These are phyloP conservation scores for Toxoplasma gondii DNA, from an alignment of 169 alveolate genomes.

Conservation along the genomic window DNA sequence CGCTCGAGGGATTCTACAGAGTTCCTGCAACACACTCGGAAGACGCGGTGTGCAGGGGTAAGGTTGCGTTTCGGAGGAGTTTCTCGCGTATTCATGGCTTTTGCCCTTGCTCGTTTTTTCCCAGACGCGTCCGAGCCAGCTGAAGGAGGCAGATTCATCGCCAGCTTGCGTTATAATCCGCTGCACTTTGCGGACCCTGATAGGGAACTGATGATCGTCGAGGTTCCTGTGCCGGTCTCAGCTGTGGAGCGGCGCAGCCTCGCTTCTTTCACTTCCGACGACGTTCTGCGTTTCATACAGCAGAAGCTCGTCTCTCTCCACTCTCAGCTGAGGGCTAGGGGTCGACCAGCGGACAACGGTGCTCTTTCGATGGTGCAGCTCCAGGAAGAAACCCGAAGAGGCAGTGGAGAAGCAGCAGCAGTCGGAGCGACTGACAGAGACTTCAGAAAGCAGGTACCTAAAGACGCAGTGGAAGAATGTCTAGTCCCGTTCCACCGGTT, in stretches of 20 bases:
- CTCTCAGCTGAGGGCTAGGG: neutral
- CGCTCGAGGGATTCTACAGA: too few species aligned
- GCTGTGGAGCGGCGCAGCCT: neutral
- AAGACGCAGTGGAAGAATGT: too few species aligned
- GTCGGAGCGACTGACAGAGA: neutral
- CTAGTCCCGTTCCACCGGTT: too few species aligned
- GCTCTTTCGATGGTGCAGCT: neutral
- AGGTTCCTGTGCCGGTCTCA: neutral
- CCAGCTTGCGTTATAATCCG: constrained; percentile 20
- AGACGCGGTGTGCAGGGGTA: too few species aligned
- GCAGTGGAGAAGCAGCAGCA: neutral
- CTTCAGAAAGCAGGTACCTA: too few species aligned
- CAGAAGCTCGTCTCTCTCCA: neutral
- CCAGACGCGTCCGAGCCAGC: too few species aligned
- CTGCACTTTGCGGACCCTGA: neutral
- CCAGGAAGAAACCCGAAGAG: neutral
- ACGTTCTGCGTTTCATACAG: neutral
- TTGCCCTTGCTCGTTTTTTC: too few species aligned
- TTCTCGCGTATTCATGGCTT: too few species aligned
- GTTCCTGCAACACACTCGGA: too few species aligned
- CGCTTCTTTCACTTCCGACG: neutral
- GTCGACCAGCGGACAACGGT: neutral
- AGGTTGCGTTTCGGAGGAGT: too few species aligned
- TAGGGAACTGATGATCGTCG: constrained; percentile 3
- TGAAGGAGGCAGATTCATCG: neutral